A percentile compares a stretch with the other conserved stretches of the same genome.
These are phyloP conservation scores for Datura wrightii DNA, from an alignment of 257 asterid genomes.

Conservation along the genomic window DNA sequence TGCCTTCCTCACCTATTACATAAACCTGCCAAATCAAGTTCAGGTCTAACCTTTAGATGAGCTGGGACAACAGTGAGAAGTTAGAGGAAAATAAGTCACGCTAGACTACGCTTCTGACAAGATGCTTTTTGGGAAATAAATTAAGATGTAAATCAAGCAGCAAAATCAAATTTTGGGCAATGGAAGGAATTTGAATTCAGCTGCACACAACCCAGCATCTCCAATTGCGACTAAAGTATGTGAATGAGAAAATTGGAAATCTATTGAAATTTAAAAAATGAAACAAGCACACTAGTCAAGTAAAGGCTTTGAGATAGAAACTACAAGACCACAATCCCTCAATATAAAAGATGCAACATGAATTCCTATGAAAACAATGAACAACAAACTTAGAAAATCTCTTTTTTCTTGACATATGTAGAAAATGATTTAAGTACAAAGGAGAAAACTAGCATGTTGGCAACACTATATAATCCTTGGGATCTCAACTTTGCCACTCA, in stretches of 20 bases:
- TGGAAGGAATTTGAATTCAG: neutral
- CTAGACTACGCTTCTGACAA: neutral
- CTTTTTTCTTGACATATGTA: neutral
- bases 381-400: neutral
- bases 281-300: neutral
- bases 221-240: neutral
- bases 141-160: neutral
- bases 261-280: neutral
- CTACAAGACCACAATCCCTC: neutral
- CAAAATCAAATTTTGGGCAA: neutral
- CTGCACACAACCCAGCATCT: neutral
- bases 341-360: neutral
- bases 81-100: neutral
- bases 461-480: slow-evolving; percentile 15
- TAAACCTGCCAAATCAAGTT: slow-evolving; percentile 67
- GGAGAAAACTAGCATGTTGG: neutral
- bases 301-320: neutral
- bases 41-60: neutral
- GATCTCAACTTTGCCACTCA: neutral
- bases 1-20: slow-evolving; percentile 94
- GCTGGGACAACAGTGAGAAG: neutral
- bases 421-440: neutral
- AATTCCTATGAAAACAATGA: neutral
- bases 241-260: neutral
- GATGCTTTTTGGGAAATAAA: neutral